phyloP scores from a whole-genome alignment of 192 early-diverging fungal genomes.

The Coemansia sp. region DNA sequence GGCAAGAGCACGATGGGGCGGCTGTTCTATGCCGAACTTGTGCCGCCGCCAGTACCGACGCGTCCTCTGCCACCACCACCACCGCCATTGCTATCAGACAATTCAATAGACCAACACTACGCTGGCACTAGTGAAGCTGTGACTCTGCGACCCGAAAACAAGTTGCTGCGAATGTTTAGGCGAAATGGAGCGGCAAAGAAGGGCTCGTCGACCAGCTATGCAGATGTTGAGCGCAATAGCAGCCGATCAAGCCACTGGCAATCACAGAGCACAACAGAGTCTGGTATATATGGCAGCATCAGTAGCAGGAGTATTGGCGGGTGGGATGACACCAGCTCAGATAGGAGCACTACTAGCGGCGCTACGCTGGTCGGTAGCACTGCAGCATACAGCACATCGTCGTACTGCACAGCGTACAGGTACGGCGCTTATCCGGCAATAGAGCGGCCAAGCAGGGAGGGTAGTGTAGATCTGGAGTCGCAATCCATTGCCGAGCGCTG shows the following conservation, averaged over 20 bases:
- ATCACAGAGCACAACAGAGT: neutral
- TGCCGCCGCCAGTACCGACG: neutral
- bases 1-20: neutral
- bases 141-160: neutral
- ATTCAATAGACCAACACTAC: neutral
- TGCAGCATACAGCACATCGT: neutral
- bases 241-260: neutral
- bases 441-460: neutral
- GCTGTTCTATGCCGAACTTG: conserved; percentile 9
- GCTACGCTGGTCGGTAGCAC: conserved; percentile 26
- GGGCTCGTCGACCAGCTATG: neutral
- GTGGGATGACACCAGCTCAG: conserved; percentile 10
- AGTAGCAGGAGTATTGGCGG: conserved; percentile 12
- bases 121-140: neutral
- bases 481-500: neutral
- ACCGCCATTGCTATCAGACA: neutral
- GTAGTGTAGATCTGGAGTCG: neutral
- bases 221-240: neutral
- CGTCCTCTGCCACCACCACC: neutral
- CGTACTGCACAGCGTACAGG: neutral
- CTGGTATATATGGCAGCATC: neutral
- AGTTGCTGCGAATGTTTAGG: neutral
- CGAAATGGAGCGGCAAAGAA: neutral
- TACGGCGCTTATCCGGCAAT: neutral
- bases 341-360: conserved; percentile 15